Evolutionary conservation across 2,329 filamentous ascomycete genomes (phyloP).

Genomic region (Colletotrichum sp.): DNA sequence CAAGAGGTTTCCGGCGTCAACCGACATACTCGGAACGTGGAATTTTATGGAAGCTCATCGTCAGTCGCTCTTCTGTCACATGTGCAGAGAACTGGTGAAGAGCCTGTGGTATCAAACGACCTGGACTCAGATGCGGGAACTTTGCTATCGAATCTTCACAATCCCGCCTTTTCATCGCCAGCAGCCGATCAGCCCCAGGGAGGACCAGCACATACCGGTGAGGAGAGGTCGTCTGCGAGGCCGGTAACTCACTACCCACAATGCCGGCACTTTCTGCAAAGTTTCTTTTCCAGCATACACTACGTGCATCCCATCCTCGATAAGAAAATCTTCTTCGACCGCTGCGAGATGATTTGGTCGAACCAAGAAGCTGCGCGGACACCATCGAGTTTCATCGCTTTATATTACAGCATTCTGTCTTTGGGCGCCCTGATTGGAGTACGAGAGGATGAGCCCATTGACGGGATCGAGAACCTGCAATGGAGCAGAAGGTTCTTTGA

Average conservation of each 20-base stretch:
- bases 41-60: constrained; percentile 54
- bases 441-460: constrained; percentile 45
- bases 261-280: constrained; percentile 48
- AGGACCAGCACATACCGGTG: not conserved
- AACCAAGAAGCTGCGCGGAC: constrained; percentile 23
- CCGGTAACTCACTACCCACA: constrained; percentile 42
- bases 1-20: constrained; percentile 49
- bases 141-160: constrained; percentile 49
- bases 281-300: constrained; percentile 53
- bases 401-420: constrained; percentile 52
- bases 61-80: constrained; percentile 50
- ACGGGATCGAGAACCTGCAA: constrained; percentile 47
- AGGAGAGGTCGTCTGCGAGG: not conserved
- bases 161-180: constrained; percentile 44
- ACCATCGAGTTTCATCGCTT: constrained; percentile 45
- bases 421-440: constrained; percentile 50
- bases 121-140: constrained; percentile 33
- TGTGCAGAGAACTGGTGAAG: constrained; percentile 35
- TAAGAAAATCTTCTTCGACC: constrained; percentile 45
- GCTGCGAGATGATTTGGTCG: constrained; percentile 49
- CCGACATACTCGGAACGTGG: constrained; percentile 47
- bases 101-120: constrained; percentile 19
- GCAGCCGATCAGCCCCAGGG: not conserved
- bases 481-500: constrained; percentile 53
- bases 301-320: constrained; percentile 53